A percentile compares a stretch with the other conserved stretches of the same genome.
phyloP scores from a whole-genome alignment of 2,329 filamentous ascomycete species.

The Apiospora sp. region DNA sequence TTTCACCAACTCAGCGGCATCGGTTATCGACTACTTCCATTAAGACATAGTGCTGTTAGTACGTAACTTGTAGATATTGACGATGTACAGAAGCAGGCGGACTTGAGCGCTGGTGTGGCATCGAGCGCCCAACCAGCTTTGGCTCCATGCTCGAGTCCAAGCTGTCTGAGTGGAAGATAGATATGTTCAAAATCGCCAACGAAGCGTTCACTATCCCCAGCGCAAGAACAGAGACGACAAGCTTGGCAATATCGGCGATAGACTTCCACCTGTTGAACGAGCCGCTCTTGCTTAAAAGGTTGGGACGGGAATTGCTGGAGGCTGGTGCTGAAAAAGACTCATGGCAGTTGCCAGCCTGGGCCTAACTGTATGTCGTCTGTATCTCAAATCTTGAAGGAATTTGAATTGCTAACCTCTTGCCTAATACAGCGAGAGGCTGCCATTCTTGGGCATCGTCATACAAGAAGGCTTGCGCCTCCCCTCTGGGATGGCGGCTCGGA shows the following conservation, averaged over 20 bases:
- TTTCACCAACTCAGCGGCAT: constrained; percentile 26
- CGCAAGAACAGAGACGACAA: constrained; percentile 43
- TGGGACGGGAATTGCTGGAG: constrained; percentile 41
- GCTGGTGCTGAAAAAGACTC: constrained; percentile 23
- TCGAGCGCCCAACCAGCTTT: constrained; percentile 34
- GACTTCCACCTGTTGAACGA: constrained; percentile 46
- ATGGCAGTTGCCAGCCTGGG: neutral
- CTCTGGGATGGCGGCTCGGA: constrained; percentile 38
- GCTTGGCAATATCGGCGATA: constrained; percentile 42
- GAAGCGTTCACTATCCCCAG: constrained; percentile 36
- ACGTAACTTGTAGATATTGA: constrained; percentile 29
- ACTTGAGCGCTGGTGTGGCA: constrained; percentile 23
- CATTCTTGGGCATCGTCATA: constrained; percentile 48
- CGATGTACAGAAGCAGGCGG: constrained; percentile 30
- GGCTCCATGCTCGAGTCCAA: constrained; percentile 30
- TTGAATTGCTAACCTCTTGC: neutral
- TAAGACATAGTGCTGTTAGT: constrained; percentile 8
- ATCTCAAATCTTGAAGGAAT: neutral
- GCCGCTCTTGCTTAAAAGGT: constrained; percentile 39
- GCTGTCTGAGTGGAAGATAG: constrained; percentile 30
- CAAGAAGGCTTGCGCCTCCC: constrained; percentile 48
- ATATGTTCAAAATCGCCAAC: constrained; percentile 27
- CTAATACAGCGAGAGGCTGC: constrained; percentile 38
- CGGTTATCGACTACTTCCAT: constrained; percentile 23
- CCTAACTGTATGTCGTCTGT: neutral